Base-by-base conservation (phyloP, 306 rosid genomes). In the Dryas alaskensis region DNA sequence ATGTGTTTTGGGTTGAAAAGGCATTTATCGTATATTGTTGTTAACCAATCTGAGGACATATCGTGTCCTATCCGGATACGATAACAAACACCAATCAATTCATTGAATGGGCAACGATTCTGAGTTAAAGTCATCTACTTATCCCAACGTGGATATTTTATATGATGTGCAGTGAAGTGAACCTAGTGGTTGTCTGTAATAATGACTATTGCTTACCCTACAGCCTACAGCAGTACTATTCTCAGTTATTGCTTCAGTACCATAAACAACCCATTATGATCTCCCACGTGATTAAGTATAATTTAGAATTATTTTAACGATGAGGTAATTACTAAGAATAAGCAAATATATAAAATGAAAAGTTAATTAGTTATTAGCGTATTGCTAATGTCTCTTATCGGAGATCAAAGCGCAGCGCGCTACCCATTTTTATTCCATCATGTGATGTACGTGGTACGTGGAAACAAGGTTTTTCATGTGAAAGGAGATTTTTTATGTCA, bases 111-210 rank as follows among this genome's bases (percentile, higher is more conserved):
- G 53, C 16, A 48, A 39, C 10, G 12, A 51, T 31, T 31, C 37
- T 31, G 37, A 1, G 37, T 31, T 31, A 31, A 40, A 64, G 70
- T 49, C 70, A 51, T 54, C 48, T 39, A 37, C 49, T 57, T 54
- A 70, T 73, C 59, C 60, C 37, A 48, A 49, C 39, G 69, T 39
- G 77, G 76, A 59, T 8, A 13, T 31, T 31, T 31, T 31, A 31
- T 31, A 31, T 31, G 37, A 31, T 31, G 37, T 31, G 37, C 37
- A 31, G 37, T 46, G 4, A 61, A 12, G 63, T 53, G 64, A 51
- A 53, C 53, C 72, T 45, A 25, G 40, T 44, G 22, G 22, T 65
- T 44, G 37, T 53, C 16, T 12, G 4, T 27, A 47, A 42, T 46
- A 12, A 25, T 8, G 62, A 19, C 10, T 22, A 19, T 37, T 4